Evolutionary conservation across 305 asterid genomes (phyloP).

Genomic region (Fraxinus baroniana): DNA sequence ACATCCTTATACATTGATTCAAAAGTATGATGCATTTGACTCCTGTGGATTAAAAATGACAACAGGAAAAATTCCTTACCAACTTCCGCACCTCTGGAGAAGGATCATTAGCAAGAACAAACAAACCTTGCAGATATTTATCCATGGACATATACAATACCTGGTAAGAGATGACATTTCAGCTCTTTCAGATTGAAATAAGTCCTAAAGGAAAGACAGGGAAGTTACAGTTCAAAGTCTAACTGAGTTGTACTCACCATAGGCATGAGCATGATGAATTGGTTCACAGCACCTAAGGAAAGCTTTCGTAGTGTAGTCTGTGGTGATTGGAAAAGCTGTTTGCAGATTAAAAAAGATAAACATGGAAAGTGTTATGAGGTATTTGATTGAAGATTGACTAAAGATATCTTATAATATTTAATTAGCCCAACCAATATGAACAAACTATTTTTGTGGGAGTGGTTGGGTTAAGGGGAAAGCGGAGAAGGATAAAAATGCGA

Average conservation of each 20-base stretch:
- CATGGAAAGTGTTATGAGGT: constrained; percentile 12
- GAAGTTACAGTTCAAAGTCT: constrained; percentile 12
- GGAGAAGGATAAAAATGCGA: constrained; percentile 1
- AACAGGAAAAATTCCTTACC: constrained; percentile 49
- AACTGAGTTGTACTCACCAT: constrained; percentile 44
- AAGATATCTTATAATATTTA: background rate
- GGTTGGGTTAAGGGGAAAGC: constrained; percentile 5
- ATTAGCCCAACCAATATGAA: background rate
- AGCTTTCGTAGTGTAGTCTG: constrained; percentile 71
- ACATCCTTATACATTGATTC: background rate
- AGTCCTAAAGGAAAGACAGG: background rate
- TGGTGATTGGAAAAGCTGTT: constrained; percentile 87
- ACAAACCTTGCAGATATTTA: constrained; percentile 87
- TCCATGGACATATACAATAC: constrained; percentile 77
- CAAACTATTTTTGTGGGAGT: background rate
- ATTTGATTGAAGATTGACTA: constrained; percentile 13
- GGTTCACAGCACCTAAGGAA: constrained; percentile 80
- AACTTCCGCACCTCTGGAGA: constrained; percentile 85
- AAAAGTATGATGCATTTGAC: background rate
- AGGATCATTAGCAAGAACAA: constrained; percentile 83
- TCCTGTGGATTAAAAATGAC: background rate
- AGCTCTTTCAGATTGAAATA: background rate
- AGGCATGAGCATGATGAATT: constrained; percentile 92
- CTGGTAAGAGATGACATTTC: constrained; percentile 39
- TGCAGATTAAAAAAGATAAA: constrained; percentile 16